A percentile compares a stretch with the other conserved stretches of the same genome.
phyloP scores from a whole-genome alignment of 768 basidiomycete species.

The Dacryopinax spathularia region DNA sequence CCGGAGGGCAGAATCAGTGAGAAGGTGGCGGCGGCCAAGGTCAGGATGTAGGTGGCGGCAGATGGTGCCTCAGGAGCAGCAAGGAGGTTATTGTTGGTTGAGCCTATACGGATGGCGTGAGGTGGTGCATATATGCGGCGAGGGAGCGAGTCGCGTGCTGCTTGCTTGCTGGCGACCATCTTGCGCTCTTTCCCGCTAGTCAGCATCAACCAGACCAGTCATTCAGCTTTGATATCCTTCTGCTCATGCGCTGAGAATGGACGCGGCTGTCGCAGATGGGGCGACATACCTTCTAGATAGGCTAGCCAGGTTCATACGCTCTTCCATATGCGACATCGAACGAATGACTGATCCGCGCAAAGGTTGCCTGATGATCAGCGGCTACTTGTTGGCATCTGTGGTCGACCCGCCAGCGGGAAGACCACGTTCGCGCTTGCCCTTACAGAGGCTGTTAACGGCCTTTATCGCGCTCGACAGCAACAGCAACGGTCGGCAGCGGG shows the following conservation, averaged over 20 bases:
- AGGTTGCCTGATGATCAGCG: conserved; percentile 22
- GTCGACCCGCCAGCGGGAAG: conserved; percentile 80
- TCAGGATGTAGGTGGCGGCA: too few species aligned
- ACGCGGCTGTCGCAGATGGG: not conserved
- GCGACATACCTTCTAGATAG: not conserved
- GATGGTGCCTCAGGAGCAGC: too few species aligned
- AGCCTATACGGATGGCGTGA: not conserved
- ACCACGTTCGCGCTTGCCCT: conserved; percentile 55
- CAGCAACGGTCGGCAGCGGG: conserved; percentile 1
- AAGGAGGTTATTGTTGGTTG: too few species aligned
- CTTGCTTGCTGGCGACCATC: not conserved
- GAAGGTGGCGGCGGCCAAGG: not conserved
- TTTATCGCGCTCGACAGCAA: conserved; percentile 23
- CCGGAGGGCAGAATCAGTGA: not conserved
- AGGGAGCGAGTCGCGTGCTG: not conserved
- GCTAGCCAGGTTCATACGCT: conserved; percentile 1
- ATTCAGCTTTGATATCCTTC: not conserved
- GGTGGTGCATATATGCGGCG: not conserved
- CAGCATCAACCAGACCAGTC: not conserved
- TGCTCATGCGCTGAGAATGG: not conserved
- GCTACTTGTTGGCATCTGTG: conserved; percentile 57
- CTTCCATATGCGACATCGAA: not conserved
- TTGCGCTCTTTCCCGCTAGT: not conserved
- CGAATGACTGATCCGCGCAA: not conserved
- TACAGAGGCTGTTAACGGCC: conserved; percentile 36